Percentiles rank a stretch among this genome's conserved stretches.
Evolutionary conservation across 148 eudicot genomes (phyloP).

Genomic region (Rhododendron simsii): DNA sequence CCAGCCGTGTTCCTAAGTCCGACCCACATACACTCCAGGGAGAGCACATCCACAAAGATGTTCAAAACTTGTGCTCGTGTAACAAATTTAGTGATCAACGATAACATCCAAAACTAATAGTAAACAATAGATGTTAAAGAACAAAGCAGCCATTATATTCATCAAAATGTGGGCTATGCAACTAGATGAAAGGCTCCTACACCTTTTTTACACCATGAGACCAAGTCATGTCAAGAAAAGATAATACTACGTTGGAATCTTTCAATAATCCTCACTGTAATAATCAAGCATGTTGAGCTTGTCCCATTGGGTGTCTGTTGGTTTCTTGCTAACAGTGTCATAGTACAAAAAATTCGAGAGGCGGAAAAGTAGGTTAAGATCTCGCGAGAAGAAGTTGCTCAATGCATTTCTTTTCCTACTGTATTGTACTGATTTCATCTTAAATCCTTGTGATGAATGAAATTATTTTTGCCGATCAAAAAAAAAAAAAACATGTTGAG

Average conservation of each 20-base stretch:
- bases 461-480: no score
- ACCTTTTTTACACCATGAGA: background rate
- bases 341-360: no score
- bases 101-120: background rate
- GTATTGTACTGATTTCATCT: no score
- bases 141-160: background rate
- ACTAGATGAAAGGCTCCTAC: background rate
- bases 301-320: no score
- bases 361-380: no score
- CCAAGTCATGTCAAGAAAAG: background rate
- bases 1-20: background rate
- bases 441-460: no score
- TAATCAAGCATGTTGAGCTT: background rate
- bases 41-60: background rate
- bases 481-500: no score
- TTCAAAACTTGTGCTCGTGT: background rate
- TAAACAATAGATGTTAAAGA: background rate
- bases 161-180: background rate
- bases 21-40: background rate
- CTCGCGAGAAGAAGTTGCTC: no score
- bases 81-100: background rate
- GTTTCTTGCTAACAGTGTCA: no score
- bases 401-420: no score
- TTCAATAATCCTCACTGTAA: background rate
- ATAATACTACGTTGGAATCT: background rate